Evolutionary conservation across 306 rosid genomes (phyloP).

Genomic region (Alnus rubra): DNA sequence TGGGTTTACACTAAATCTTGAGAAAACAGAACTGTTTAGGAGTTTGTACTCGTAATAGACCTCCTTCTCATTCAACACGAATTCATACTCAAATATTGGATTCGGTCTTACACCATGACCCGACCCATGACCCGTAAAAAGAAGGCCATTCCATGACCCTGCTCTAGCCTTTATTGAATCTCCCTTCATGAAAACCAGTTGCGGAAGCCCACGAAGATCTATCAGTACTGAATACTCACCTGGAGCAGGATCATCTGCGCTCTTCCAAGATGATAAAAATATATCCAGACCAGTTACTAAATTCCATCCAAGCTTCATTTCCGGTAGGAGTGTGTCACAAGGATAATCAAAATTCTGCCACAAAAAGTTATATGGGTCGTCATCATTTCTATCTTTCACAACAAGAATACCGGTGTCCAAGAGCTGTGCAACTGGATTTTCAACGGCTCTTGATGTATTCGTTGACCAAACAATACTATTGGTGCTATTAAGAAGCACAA

Average conservation of each 20-base stretch:
- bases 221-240: background rate
- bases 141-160: background rate
- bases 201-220: background rate
- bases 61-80: conserved; percentile 17
- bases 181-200: background rate
- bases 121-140: background rate
- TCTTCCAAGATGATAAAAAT: background rate
- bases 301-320: background rate
- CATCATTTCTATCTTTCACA: background rate
- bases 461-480: background rate
- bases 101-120: conserved; percentile 22
- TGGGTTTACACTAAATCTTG: conserved; percentile 5
- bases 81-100: conserved; percentile 3
- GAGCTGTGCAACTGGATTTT: background rate
- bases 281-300: background rate
- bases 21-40: background rate
- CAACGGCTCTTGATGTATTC: background rate
- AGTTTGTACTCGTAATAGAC: conserved; percentile 6
- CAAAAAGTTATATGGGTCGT: background rate
- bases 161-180: background rate
- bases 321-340: conserved; percentile 1
- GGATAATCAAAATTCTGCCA: conserved; percentile 3
- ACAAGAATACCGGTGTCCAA: background rate
- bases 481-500: background rate
- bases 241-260: background rate